Conservation (phyloP, 805 yeast species). For the Nakazawaea molendinolei region DNA sequence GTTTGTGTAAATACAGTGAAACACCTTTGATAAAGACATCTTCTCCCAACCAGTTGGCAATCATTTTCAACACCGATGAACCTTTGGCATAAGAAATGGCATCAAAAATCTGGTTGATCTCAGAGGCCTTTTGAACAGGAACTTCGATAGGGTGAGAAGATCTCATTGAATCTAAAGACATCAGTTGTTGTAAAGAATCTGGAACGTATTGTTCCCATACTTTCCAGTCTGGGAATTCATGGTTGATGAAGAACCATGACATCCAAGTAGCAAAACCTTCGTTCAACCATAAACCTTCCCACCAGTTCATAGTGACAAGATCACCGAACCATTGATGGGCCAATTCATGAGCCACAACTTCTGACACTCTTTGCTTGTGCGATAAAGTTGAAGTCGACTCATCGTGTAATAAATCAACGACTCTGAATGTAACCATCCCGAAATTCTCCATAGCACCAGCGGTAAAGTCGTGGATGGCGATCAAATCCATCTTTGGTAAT, state of each 20-base stretch:
- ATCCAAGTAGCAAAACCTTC: slow-evolving; percentile 93
- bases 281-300: slow-evolving; percentile 88
- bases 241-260: slow-evolving; percentile 63
- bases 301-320: slow-evolving; percentile 87
- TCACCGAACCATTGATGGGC: slow-evolving; percentile 94
- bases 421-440: slow-evolving; percentile 70
- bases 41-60: slow-evolving; percentile 63
- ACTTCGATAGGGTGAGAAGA: slow-evolving; percentile 80
- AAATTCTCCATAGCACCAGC: slow-evolving; percentile 93
- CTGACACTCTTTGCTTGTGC: slow-evolving; percentile 69
- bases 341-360: slow-evolving; percentile 79
- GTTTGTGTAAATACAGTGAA: slow-evolving; percentile 54
- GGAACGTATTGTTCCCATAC: slow-evolving; percentile 54
- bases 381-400: slow-evolving; percentile 37
- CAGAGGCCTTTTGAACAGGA: slow-evolving; percentile 68
- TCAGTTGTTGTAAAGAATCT: slow-evolving; percentile 43
- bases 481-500: slow-evolving; percentile 73
- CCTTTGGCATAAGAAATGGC: slow-evolving; percentile 79
- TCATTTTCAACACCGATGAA: slow-evolving; percentile 71
- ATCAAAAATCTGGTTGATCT: slow-evolving; percentile 79
- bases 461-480: slow-evolving; percentile 73
- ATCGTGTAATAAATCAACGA: slow-evolving; percentile 48
- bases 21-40: slow-evolving; percentile 70
- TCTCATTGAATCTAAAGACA: slow-evolving; percentile 48
- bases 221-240: slow-evolving; percentile 76